A percentile compares a stretch with the other conserved stretches of the same genome.
Conservation (phyloP, 139 green algal species). For the Pseudopediastrum boryanum region DNA sequence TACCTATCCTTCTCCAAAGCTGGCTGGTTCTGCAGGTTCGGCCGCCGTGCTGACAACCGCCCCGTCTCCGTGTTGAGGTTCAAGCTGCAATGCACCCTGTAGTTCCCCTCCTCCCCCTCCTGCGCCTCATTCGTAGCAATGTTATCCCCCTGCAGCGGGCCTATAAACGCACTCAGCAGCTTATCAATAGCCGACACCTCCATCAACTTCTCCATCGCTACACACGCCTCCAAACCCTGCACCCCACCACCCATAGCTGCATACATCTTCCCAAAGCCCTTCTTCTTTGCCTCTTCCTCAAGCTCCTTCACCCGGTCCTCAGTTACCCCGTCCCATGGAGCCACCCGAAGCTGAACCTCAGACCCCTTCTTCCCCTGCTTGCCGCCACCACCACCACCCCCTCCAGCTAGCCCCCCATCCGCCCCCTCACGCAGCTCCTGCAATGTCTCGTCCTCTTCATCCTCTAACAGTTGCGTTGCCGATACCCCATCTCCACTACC, state of each 20-base stretch:
- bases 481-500: background rate
- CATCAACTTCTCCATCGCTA: slow-evolving; percentile 79
- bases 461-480: background rate
- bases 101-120: background rate
- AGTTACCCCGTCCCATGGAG: too few relatives aligned
- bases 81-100: slow-evolving; percentile 92
- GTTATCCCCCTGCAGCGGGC: slow-evolving; percentile 83
- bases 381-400: background rate
- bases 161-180: slow-evolving; percentile 94
- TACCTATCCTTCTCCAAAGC: slow-evolving; percentile 98
- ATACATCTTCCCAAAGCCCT: slow-evolving; percentile 83
- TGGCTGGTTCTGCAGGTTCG: slow-evolving; percentile 99
- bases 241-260: slow-evolving; percentile 67
- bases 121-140: slow-evolving; percentile 59
- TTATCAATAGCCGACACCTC: slow-evolving; percentile 91
- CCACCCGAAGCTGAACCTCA: slow-evolving; percentile 9
- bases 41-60: slow-evolving; percentile 84
- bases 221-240: slow-evolving; percentile 83
- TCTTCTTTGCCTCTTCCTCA: slow-evolving; percentile 43
- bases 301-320: slow-evolving; percentile 24
- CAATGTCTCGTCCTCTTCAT: slow-evolving; percentile 11
- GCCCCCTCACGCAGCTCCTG: background rate
- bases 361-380: background rate
- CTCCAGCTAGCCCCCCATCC: background rate
- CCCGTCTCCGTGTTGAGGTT: slow-evolving; percentile 99